A percentile compares a stretch with the other conserved stretches of the same genome.
Evolutionary conservation across 176 grass and related monocot species (phyloP).

Genomic region (Oryza officinalis): DNA sequence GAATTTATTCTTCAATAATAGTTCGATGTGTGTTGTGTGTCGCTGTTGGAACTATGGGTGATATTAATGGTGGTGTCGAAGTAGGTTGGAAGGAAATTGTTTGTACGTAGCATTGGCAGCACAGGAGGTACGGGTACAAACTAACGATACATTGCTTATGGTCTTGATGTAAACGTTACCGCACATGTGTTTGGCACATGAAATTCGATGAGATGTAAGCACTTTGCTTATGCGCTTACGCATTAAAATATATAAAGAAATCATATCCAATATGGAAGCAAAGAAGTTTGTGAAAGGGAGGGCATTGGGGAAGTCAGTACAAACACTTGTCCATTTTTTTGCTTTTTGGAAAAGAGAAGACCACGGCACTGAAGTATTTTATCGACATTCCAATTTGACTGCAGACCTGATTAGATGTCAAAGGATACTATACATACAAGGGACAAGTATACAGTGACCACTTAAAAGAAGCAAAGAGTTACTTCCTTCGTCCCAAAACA

Average conservation of each 20-base stretch:
- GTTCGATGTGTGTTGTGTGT: not conserved
- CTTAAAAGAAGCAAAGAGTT: not conserved
- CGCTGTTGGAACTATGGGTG: not conserved
- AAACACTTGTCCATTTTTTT: not conserved
- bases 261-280: not conserved
- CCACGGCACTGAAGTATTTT: not conserved
- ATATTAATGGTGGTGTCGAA: not conserved
- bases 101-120: not conserved
- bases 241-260: not conserved
- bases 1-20: not conserved
- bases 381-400: not conserved
- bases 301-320: not conserved
- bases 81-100: not conserved
- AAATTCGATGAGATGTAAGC: not conserved
- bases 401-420: not conserved
- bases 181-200: not conserved
- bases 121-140: not conserved
- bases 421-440: not conserved
- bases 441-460: not conserved
- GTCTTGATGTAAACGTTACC: not conserved
- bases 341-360: not conserved
- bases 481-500: too few species aligned
- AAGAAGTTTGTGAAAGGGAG: not conserved
- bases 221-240: not conserved
- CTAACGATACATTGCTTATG: too few species aligned